phyloP scores from a whole-genome alignment of 768 basidiomycete genomes.

The Russula olivacea region DNA sequence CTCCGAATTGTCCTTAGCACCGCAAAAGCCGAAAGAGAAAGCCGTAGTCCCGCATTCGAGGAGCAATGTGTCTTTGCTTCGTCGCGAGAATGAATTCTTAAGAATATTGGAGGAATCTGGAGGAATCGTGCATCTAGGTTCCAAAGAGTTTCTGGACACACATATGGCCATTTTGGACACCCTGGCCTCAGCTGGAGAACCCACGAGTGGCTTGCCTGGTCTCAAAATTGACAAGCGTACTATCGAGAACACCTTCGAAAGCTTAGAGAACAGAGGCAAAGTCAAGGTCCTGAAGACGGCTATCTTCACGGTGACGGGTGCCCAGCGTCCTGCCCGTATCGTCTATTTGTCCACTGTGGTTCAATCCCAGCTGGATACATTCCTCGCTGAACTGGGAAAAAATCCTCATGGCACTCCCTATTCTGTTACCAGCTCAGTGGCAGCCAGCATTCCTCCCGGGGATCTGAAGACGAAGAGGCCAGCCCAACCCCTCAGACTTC shows the following conservation, averaged over 20 bases:
- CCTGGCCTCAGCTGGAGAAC: conserved; percentile 54
- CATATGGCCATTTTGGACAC: conserved; percentile 58
- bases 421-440: conserved; percentile 39
- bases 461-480: conserved; percentile 12
- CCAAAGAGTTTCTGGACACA: conserved; percentile 63
- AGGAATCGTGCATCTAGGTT: conserved; percentile 60
- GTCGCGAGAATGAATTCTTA: conserved; percentile 75
- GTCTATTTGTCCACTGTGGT: conserved; percentile 57
- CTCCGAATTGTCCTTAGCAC: conserved; percentile 8
- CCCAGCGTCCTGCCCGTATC: conserved; percentile 52
- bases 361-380: conserved; percentile 49
- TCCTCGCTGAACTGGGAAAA: conserved; percentile 47
- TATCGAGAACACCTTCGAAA: conserved; percentile 50
- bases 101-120: conserved; percentile 59
- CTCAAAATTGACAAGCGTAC: conserved; percentile 72
- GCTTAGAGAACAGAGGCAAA: conserved; percentile 57
- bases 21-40: conserved; percentile 21
- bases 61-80: conserved; percentile 69
- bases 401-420: conserved; percentile 32
- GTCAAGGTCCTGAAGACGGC: conserved; percentile 67
- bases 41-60: conserved; percentile 30
- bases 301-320: conserved; percentile 52
- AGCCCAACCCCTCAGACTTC: conserved; percentile 34
- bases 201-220: conserved; percentile 63
- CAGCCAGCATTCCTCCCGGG: background rate